These are phyloP conservation scores for Candida fluviatilis DNA, from an alignment of 805 yeast genomes.

Conservation along the genomic window DNA sequence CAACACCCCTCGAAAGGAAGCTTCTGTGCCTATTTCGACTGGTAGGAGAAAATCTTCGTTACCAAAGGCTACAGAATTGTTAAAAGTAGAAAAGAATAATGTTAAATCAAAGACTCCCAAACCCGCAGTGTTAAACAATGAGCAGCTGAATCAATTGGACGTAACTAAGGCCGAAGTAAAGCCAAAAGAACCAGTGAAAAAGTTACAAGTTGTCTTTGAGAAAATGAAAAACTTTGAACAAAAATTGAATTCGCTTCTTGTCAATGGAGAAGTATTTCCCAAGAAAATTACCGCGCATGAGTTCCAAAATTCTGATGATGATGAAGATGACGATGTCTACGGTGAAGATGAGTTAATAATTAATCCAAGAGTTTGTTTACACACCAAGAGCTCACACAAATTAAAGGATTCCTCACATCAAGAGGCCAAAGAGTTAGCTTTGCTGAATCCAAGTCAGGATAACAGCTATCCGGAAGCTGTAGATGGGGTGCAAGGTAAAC, in stretches of 20 bases:
- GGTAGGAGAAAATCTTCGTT: neutral
- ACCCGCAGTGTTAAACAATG: neutral
- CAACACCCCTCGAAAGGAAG: neutral
- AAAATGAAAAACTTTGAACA: slow-evolving; percentile 20
- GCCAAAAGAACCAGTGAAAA: slow-evolving; percentile 8
- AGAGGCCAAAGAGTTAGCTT: neutral
- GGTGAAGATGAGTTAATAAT: slow-evolving; percentile 2
- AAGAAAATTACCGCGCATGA: slow-evolving; percentile 1
- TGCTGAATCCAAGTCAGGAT: neutral
- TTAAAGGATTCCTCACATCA: neutral
- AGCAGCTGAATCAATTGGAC: neutral
- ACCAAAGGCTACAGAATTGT: neutral
- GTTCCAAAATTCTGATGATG: slow-evolving; percentile 1
- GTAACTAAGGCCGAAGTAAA: neutral
- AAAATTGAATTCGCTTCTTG: slow-evolving; percentile 9
- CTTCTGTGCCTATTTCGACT: neutral
- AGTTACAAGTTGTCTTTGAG: slow-evolving; percentile 15
- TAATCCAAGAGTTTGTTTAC: slow-evolving; percentile 4
- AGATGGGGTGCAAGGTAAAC: no score
- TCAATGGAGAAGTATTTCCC: slow-evolving; percentile 2
- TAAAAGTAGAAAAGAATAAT: neutral
- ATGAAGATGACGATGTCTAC: slow-evolving; percentile 1
- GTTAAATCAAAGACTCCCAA: neutral
- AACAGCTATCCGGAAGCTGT: neutral
- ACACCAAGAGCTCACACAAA: neutral